Conservation (phyloP, 345 rosid species). For the Angophora floribunda region DNA sequence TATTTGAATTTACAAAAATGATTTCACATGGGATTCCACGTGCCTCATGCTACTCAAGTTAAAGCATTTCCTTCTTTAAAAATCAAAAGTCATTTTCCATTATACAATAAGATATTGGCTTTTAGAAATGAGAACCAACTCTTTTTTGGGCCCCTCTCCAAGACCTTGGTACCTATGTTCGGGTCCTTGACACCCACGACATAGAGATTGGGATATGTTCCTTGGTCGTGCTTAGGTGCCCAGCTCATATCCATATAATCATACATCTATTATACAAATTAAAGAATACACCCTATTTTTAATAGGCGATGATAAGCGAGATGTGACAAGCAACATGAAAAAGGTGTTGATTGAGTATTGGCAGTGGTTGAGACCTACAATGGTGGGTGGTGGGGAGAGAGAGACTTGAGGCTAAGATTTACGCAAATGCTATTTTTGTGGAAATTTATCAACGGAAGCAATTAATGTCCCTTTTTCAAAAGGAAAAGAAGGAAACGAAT, state of each 20-base stretch:
- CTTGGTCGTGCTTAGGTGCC: fast-evolving
- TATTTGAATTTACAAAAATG: too few species aligned
- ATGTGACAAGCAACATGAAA: neutral
- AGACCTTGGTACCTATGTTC: too few species aligned
- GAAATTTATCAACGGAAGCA: too few species aligned
- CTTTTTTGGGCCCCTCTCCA: too few species aligned
- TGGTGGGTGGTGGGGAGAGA: neutral
- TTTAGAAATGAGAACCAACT: too few species aligned
- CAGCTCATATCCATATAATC: too few species aligned
- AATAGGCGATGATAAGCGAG: neutral
- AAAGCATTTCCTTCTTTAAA: too few species aligned
- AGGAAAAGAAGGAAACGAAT: neutral
- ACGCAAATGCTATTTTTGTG: fast-evolving
- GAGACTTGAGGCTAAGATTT: neutral
- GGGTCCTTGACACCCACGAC: fast-evolving
- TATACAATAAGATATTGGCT: too few species aligned
- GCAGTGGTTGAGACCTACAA: neutral
- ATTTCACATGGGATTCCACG: too few species aligned
- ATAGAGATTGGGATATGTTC: fast-evolving
- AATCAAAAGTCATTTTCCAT: too few species aligned
- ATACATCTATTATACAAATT: neutral
- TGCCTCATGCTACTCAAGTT: too few species aligned
- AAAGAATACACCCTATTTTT: neutral
- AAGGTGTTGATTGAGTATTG: neutral
- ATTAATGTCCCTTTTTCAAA: too few species aligned